These are phyloP conservation scores for Agastache rugosa DNA, from an alignment of 257 asterid species.

Conservation along the genomic window DNA sequence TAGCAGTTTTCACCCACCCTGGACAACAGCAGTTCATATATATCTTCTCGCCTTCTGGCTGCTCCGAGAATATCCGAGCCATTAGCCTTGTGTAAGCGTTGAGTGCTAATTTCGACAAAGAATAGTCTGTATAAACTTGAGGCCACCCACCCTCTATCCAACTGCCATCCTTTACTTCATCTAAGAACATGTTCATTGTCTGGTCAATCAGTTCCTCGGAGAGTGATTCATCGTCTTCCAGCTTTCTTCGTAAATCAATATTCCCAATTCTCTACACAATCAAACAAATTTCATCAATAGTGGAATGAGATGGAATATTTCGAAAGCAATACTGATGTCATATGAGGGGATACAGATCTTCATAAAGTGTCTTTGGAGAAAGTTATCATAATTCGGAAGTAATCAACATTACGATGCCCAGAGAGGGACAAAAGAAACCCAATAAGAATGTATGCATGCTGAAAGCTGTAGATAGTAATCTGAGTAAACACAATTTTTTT, in stretches of 20 bases:
- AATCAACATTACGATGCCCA: neutral
- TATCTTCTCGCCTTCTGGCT: constrained; percentile 69
- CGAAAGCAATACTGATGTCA: neutral
- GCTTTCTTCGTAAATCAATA: constrained; percentile 60
- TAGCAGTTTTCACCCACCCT: constrained; percentile 95
- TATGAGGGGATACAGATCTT: neutral
- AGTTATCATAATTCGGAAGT: neutral
- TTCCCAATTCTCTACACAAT: constrained; percentile 69
- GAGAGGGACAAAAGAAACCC: no score
- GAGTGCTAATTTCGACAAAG: constrained; percentile 83
- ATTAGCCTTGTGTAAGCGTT: constrained; percentile 74
- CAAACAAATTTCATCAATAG: constrained; percentile 3
- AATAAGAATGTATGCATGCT: no score
- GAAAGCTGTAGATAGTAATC: no score
- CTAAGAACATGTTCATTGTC: constrained; percentile 54
- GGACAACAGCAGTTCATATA: constrained; percentile 83
- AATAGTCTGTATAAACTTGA: constrained; percentile 78
- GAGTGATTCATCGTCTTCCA: constrained; percentile 59
- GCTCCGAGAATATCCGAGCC: constrained; percentile 50
- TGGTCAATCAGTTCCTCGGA: constrained; percentile 77
- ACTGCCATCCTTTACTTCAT: constrained; percentile 76
- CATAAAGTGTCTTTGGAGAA: neutral
- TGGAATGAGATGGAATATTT: neutral
- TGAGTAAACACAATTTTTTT: no score
- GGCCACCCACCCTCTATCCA: constrained; percentile 94